A percentile compares a stretch with the other conserved stretches of the same genome.
phyloP scores from a whole-genome alignment of 257 asterid genomes.

The Fraxinus pennsylvanica region DNA sequence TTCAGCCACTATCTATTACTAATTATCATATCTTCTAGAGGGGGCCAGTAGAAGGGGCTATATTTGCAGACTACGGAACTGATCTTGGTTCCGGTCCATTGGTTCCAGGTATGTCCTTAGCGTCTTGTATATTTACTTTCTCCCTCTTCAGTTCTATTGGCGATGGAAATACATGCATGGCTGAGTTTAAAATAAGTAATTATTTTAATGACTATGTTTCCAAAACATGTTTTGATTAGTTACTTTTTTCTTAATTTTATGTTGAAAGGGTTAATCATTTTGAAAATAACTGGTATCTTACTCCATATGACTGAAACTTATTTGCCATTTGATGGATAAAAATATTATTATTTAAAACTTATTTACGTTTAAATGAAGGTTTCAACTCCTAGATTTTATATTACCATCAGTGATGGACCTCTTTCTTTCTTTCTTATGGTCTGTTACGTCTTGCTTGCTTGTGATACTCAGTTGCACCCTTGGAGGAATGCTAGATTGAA shows the following conservation, averaged over 20 bases:
- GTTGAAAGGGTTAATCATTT: background rate
- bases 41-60: conserved; percentile 83
- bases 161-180: background rate
- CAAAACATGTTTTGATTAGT: background rate
- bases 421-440: too few species aligned
- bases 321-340: background rate
- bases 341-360: too few species aligned
- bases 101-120: conserved; percentile 63
- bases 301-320: background rate
- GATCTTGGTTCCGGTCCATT: conserved; percentile 90
- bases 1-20: conserved; percentile 11
- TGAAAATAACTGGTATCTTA: background rate
- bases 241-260: background rate
- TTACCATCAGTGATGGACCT: too few species aligned
- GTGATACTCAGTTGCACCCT: too few species aligned
- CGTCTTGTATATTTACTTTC: too few species aligned
- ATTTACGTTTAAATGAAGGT: too few species aligned
- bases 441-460: too few species aligned
- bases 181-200: background rate
- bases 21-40: conserved; percentile 46
- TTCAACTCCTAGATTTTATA: too few species aligned
- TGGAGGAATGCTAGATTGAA: too few species aligned
- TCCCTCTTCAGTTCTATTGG: background rate
- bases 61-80: conserved; percentile 95
- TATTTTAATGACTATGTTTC: too few species aligned